Evolutionary conservation across 176 grass and related monocot genomes (phyloP), one percentile per base, ranked within the genome.

Genomic region (Otatea glauca): DNA sequence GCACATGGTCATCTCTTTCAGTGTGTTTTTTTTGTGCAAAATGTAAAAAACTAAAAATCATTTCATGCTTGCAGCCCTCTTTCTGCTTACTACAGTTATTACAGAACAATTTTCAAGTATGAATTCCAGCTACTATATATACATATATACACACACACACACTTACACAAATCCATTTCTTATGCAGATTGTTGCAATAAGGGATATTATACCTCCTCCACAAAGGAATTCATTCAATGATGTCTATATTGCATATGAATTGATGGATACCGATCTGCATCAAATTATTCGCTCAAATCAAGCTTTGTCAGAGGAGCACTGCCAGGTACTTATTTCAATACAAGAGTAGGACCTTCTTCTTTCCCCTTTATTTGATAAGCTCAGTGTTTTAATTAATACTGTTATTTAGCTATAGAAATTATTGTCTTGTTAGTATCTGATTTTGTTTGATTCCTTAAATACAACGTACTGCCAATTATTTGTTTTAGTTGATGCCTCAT

Each of bases 251-350:
- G 90, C 93, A 5, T 99, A 99, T 81, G 97, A 99, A 85, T 89
- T 99, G 72, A 99, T 99, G 97, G 97, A 99, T 71, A 99, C 97
- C 15, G 97, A 99, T 89, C 97, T 99, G 65, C 97, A 99, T 91
- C 97, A 99, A 94, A 99, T 99, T 81, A 99, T 99, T 72, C 97
- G 97, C 81, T 99, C 97, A 74, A 99, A 99, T 88, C 97, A 99
- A 96, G 89, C 84, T 86, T 93, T 99, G 27, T 96, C 97, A 12
- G 97, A 99, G 87, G 97, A 99, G 71, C 97, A 99, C 54, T 99
- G 97, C 58, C 97, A 99, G 97, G 95, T 97, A 73, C 48, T 53
- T 80, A 12, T 83, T 74, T 86, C 5, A 29, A 20, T 49, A 60
- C 4, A 77, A 13, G 63, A 68, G 56, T 10, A 67, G 24, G 29